Evolutionary conservation across 331 rosid species (phyloP), one percentile per base, ranked within the genome.

Genomic region (Dryas integrifolia): DNA sequence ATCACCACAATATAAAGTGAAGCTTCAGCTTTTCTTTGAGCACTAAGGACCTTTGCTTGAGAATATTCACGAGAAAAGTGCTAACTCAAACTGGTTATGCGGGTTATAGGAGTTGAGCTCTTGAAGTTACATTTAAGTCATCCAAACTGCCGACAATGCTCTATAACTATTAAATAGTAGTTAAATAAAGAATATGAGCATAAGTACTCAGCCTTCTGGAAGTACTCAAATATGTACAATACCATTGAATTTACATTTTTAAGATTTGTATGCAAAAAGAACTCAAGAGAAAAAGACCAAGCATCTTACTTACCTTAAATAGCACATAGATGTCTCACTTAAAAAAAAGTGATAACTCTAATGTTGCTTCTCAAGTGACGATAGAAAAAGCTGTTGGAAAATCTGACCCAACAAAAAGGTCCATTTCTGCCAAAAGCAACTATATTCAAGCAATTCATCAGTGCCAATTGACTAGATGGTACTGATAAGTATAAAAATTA

Each of bases 381-480:
- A 48, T 51, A 40, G 48, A 70, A 70, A 15, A 76, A 40, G 52
- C 62, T 67, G 69, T 49, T 67, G 64, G 73, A 69, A 71, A 67
- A 75, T 78, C 60, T 46, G 75, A 59, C 73, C 68, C 62, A 65
- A 26, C 56, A 64, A 64, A 26, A 55, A 44, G 74, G 67, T 68
- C 76, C 64, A 62, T 50, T 70, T 74, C 65, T 41, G 38, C 57
- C 73, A 67, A 73, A 80, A 76, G 79, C 74, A 70, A 69, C 75
- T 39, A 50, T 18, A 61, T 69, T 76, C 72, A 81, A 77, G 57
- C 76, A 67, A 70, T 65, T 61, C 67, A 49, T 43, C 63, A 67
- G 75, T 69, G 62, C 66, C 62, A 67, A 60, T 77, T 77, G 70
- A 79, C 75, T 50, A 77, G 48, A 70, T 79, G 24, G 72, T 58